Evolutionary conservation across 257 asterid genomes (phyloP).

Genomic region (Solanum rostratum): DNA sequence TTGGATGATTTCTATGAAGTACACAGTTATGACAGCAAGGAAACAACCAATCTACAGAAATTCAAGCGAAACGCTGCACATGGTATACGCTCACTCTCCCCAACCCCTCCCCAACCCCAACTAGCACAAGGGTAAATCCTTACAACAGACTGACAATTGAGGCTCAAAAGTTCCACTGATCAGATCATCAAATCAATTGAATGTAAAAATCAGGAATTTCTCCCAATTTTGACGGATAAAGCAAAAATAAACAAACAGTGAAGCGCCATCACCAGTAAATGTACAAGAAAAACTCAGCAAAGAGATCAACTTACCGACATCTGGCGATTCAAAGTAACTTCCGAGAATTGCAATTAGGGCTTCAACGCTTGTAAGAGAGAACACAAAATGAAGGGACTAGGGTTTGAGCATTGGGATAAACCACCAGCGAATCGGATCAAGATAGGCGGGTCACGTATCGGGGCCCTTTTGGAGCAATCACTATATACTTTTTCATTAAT

Average conservation of each 20-base stretch:
- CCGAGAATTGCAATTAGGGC: neutral
- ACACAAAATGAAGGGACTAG: neutral
- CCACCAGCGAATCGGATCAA: neutral
- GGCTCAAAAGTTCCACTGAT: neutral
- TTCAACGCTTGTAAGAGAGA: neutral
- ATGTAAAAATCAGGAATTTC: neutral
- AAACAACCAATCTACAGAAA: neutral
- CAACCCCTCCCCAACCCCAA: neutral
- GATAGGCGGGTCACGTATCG: neutral
- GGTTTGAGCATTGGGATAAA: neutral
- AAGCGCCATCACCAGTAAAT: neutral
- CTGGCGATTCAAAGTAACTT: neutral
- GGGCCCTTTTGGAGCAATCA: neutral
- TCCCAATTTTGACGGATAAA: neutral
- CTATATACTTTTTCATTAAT: neutral
- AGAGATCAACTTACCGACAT: neutral
- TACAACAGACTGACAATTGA: neutral
- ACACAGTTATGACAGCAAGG: neutral
- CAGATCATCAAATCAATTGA: neutral
- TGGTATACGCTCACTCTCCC: neutral
- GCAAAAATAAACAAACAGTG: neutral
- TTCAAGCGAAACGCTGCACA: neutral
- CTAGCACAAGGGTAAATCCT: neutral
- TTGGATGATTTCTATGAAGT: neutral
- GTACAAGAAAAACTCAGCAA: neutral